Conservation (phyloP, 2,329 filamentous ascomycete species). For the Colletotrichum sp. region DNA sequence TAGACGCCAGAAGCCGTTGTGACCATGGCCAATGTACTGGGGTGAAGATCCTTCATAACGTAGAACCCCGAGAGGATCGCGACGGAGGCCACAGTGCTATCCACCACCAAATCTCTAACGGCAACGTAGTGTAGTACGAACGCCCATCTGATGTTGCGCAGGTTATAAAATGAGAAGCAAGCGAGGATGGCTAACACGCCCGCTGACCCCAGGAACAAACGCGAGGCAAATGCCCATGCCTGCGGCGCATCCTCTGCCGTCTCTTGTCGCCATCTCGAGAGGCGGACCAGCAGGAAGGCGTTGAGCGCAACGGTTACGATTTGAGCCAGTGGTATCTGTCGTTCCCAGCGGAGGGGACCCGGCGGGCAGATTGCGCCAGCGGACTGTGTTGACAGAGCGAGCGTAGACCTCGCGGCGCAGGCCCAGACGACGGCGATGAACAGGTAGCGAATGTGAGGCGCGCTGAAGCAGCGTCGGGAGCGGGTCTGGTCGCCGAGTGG, state of each 20-base stretch:
- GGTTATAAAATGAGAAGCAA: conserved; percentile 32
- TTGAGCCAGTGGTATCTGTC: conserved; percentile 33
- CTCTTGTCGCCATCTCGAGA: conserved; percentile 30
- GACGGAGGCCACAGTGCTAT: conserved; percentile 28
- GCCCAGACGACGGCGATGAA: conserved; percentile 35
- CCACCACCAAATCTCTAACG: conserved; percentile 32
- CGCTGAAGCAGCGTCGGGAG: conserved; percentile 1
- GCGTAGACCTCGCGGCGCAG: conserved; percentile 30
- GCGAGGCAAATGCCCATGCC: conserved; percentile 27
- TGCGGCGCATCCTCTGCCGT: conserved; percentile 24
- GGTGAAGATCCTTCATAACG: conserved; percentile 30
- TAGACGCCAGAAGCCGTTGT: conserved; percentile 26
- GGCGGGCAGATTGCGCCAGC: conserved; percentile 35
- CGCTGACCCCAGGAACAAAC: conserved; percentile 26
- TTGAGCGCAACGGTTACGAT: conserved; percentile 32
- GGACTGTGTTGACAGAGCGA: conserved; percentile 27
- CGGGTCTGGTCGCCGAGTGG: conserved; percentile 21
- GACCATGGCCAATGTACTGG: conserved; percentile 31
- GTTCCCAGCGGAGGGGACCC: conserved; percentile 26
- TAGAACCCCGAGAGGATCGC: conserved; percentile 30
- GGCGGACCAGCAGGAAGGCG: conserved; percentile 30
- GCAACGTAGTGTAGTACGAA: conserved; percentile 31
- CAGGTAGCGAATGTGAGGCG: conserved; percentile 21
- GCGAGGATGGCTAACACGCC: conserved; percentile 27
- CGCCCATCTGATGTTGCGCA: conserved; percentile 31